phyloP scores from a whole-genome alignment of 2,329 filamentous ascomycete genomes.

The Coniochaeta hoffmannii region DNA sequence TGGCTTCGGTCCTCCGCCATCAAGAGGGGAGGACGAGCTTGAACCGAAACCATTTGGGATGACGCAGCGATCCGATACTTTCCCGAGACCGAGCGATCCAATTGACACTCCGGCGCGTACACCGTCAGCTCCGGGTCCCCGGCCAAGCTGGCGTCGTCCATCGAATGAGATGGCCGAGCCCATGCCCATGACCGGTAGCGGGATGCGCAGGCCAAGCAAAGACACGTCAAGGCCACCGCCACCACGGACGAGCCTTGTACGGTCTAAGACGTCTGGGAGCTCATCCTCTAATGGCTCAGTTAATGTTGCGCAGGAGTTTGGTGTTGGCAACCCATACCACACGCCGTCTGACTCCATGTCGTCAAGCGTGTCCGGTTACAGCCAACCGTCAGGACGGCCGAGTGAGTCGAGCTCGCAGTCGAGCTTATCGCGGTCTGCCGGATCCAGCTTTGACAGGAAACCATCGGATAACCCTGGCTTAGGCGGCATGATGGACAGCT shows the following conservation, averaged over 20 bases:
- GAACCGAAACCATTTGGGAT: constrained; percentile 29
- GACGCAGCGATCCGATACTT: constrained; percentile 44
- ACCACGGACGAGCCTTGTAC: constrained; percentile 41
- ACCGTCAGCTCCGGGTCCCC: constrained; percentile 39
- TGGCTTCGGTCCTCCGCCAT: constrained; percentile 47
- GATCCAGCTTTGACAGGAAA: constrained; percentile 24
- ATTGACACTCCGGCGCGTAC: constrained; percentile 32
- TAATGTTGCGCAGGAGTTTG: constrained; percentile 54
- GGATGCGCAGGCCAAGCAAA: constrained; percentile 31
- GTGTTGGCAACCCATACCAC: constrained; percentile 57
- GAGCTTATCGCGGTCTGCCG: constrained; percentile 41
- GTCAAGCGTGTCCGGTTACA: constrained; percentile 53
- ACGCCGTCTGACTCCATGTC: constrained; percentile 56
- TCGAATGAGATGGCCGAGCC: constrained; percentile 15
- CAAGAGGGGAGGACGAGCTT: constrained; percentile 26
- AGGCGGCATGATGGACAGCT: constrained; percentile 46
- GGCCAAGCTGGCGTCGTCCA: constrained; percentile 18
- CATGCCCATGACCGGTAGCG: constrained; percentile 16
- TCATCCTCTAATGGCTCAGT: constrained; percentile 29
- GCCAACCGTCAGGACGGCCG: constrained; percentile 25
- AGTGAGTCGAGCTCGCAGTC: constrained; percentile 55
- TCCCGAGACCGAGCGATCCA: constrained; percentile 33
- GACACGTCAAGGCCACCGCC: constrained; percentile 45
- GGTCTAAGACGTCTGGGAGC: constrained; percentile 30
- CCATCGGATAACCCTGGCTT: constrained; percentile 38